phyloP scores from a whole-genome alignment of 805 yeast species.

The Huiozyma sinensis region DNA sequence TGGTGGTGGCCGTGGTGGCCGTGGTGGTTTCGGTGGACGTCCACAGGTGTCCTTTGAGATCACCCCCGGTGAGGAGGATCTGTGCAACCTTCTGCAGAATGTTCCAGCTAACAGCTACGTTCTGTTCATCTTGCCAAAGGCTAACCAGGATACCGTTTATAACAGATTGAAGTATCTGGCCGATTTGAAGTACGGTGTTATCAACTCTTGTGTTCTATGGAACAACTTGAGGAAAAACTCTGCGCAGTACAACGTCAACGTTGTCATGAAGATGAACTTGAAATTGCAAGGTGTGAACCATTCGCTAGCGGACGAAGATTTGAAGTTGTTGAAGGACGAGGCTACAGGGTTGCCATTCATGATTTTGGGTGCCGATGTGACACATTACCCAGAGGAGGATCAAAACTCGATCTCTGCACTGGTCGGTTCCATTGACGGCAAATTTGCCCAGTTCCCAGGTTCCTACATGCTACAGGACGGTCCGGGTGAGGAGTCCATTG shows the following conservation, averaged over 20 bases:
- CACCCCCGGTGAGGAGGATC: conserved; percentile 11
- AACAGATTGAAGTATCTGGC: conserved; percentile 15
- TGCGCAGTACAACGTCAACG: conserved; percentile 13
- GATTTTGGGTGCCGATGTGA: conserved; percentile 19
- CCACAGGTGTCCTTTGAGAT: conserved; percentile 4
- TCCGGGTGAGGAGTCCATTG: conserved; percentile 15
- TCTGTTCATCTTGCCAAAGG: conserved; percentile 8
- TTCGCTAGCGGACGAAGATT: conserved; percentile 6
- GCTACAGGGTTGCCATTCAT: conserved; percentile 12
- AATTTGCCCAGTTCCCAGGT: conserved; percentile 18
- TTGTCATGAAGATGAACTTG: conserved; percentile 18
- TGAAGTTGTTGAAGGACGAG: conserved; percentile 8
- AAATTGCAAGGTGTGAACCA: conserved; percentile 15
- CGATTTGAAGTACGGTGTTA: conserved; percentile 14
- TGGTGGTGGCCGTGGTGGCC: conserved; percentile 10
- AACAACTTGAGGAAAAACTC: conserved; percentile 12
- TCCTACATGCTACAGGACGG: conserved; percentile 11
- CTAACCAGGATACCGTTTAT: conserved; percentile 8
- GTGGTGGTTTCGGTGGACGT: conserved; percentile 11
- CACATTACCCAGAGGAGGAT: conserved; percentile 18
- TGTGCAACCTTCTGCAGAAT: conserved; percentile 6
- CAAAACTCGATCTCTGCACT: conserved; percentile 15
- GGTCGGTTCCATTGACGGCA: conserved; percentile 14
- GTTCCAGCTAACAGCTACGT: conserved; percentile 13
- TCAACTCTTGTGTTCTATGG: conserved; percentile 16